Percentiles rank a stretch among this genome's conserved stretches.
Evolutionary conservation across 192 early-diverging fungal species (phyloP).

Genomic region (Coemansia furcata): DNA sequence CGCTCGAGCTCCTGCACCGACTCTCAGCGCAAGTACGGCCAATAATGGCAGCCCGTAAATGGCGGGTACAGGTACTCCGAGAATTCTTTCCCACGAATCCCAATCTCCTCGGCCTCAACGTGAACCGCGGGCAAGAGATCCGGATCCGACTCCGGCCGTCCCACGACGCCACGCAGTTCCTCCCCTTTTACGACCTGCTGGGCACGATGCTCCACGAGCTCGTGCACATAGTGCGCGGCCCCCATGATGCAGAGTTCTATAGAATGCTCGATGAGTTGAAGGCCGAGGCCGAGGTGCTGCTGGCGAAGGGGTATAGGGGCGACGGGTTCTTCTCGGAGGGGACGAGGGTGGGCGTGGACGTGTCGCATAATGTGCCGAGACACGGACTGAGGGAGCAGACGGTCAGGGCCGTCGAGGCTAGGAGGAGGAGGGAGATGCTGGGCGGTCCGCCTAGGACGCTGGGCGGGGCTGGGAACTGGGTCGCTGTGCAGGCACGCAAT

Average conservation of each 20-base stretch:
- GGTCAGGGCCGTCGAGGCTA: slow-evolving; percentile 12
- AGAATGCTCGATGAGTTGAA: slow-evolving; percentile 29
- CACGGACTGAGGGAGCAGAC: slow-evolving; percentile 19
- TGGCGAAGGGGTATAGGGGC: slow-evolving; percentile 37
- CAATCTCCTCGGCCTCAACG: slow-evolving; percentile 37
- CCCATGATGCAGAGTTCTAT: slow-evolving; percentile 43
- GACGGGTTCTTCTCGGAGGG: slow-evolving; percentile 43
- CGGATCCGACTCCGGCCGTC: slow-evolving; percentile 37
- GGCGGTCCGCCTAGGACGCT: slow-evolving; percentile 11
- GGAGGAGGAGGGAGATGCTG: slow-evolving; percentile 8
- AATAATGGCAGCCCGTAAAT: slow-evolving; percentile 38
- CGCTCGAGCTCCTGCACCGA: slow-evolving; percentile 30
- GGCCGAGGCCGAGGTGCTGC: slow-evolving; percentile 24
- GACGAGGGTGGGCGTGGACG: slow-evolving; percentile 14
- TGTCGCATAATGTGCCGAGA: slow-evolving; percentile 23
- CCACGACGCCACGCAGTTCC: slow-evolving; percentile 16
- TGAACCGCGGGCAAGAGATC: slow-evolving; percentile 41
- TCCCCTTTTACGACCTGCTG: slow-evolving; percentile 32
- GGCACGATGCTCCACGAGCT: slow-evolving; percentile 54
- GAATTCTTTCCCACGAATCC: slow-evolving; percentile 39
- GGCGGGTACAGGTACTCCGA: slow-evolving; percentile 25
- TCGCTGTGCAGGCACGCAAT: neutral
- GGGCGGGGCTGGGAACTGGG: neutral
- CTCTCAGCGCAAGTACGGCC: slow-evolving; percentile 34
- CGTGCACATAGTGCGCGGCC: slow-evolving; percentile 36